A percentile compares a stretch with the other conserved stretches of the same genome.
Conservation (phyloP, 805 yeast species). For the Priceomyces fermenticarens region DNA sequence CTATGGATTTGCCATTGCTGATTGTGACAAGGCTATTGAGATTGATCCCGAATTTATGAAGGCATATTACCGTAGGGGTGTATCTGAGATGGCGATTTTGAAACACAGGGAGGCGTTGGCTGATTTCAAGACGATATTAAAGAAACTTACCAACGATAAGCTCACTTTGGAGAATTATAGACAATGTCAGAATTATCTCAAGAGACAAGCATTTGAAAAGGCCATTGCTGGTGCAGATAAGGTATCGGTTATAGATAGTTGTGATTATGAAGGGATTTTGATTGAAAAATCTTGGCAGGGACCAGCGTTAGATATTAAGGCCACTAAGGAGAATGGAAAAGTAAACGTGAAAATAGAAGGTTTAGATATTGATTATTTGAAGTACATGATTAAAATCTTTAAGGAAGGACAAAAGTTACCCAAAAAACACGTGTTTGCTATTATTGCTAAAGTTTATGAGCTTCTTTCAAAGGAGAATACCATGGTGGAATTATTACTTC, state of each 20-base stretch:
- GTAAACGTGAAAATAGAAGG: constrained; percentile 32
- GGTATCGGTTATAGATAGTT: constrained; percentile 42
- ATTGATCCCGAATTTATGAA: constrained; percentile 67
- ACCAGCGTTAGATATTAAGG: constrained; percentile 45
- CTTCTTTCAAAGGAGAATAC: constrained; percentile 66
- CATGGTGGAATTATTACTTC: constrained; percentile 63
- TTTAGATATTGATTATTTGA: constrained; percentile 54
- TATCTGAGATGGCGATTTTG: constrained; percentile 71
- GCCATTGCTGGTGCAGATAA: constrained; percentile 80
- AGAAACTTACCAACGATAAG: constrained; percentile 62
- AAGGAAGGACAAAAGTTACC: constrained; percentile 71
- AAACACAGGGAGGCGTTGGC: constrained; percentile 70
- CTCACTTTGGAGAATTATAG: constrained; percentile 60
- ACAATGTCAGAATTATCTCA: constrained; percentile 63
- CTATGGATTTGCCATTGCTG: constrained; percentile 81
- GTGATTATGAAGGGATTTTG: constrained; percentile 47
- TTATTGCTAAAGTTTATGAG: constrained; percentile 67
- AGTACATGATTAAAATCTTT: constrained; percentile 66
- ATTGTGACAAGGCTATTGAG: constrained; percentile 68
- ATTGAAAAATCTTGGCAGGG: constrained; percentile 61
- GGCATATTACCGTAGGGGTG: constrained; percentile 85
- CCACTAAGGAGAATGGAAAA: constrained; percentile 15
- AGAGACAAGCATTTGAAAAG: constrained; percentile 74
- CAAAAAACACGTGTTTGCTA: constrained; percentile 79
- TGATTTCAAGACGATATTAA: constrained; percentile 65